Base-by-base conservation (phyloP, 2,329 filamentous ascomycete genomes). In the Colletotrichum sp. region DNA sequence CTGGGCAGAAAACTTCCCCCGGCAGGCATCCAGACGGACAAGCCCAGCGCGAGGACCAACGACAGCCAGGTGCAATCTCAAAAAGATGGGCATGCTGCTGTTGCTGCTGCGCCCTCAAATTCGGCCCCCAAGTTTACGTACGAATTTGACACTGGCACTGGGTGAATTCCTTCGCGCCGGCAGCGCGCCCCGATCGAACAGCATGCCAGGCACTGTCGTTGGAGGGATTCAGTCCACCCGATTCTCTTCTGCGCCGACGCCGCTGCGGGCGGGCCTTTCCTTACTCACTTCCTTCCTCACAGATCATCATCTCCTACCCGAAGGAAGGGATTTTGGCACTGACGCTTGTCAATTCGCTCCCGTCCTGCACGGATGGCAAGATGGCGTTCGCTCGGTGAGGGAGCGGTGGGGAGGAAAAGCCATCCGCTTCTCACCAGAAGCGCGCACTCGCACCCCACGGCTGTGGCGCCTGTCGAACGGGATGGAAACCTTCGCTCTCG, bases 171-270 rank as follows among this genome's bases (percentile, higher is more conserved):
- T 74, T 34, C 64, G 63, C 69, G 34, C 30, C 63, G 73, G 73
- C 34, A 72, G 32, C 13, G 15, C 70, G 73, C 57, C 63, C 73
- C 73, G 63, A 72, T 68, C 73, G 15, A 75, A 71, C 72, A 39
- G 62, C 62, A n/a, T 32, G n/a, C 24, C 28, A 18, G 30, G 24
- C 28, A 3, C 39, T 22, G 60, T n/a, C n/a, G 60, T 32, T 63
- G 60, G n/a, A 24, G n/a, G 60, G 22, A n/a, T 64, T 22, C 32
- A 18, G 32, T 28, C 18, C n/a, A 39, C 18, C 36, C 52, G 64
- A 18, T 55, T 22, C 39, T 34, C 28, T 24, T 30, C 34, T 36
- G 48, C 62, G 36, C 60, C 34, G 34, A 24, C 26, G 22, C 28
- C n/a, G 22, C 30, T n/a, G 39, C 39, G 39, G 18, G 39, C 18